phyloP scores from a whole-genome alignment of 2,329 filamentous ascomycete species.

The Hymenoscyphus albidus region DNA sequence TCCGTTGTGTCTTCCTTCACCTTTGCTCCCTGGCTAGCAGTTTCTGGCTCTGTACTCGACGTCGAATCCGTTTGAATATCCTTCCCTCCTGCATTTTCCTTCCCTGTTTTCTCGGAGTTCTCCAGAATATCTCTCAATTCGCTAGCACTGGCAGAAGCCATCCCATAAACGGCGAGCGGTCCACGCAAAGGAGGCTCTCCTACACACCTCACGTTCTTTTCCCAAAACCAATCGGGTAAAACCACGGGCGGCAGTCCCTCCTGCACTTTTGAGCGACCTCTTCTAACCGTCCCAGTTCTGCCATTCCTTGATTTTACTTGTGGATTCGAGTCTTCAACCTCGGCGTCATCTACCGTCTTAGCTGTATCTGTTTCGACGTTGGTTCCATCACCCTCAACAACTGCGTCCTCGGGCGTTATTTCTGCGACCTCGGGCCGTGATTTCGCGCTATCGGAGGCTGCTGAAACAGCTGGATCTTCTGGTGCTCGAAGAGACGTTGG shows the following conservation, averaged over 20 bases:
- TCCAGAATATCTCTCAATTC: not conserved
- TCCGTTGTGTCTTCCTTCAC: not conserved
- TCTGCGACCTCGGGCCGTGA: slow-evolving; percentile 3
- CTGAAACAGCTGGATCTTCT: slow-evolving; percentile 20
- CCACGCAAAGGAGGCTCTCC: slow-evolving; percentile 19
- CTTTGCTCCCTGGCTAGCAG: not conserved
- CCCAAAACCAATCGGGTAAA: slow-evolving; percentile 55
- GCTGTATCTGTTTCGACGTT: slow-evolving; percentile 3
- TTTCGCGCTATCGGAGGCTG: slow-evolving; percentile 10
- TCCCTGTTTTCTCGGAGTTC: slow-evolving; percentile 2
- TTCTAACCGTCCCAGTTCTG: slow-evolving; percentile 20
- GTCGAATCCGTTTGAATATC: not conserved
- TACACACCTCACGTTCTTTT: slow-evolving; percentile 43
- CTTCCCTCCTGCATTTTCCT: slow-evolving; percentile 2
- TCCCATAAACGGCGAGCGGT: slow-evolving; percentile 24
- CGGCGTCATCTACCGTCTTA: slow-evolving; percentile 2
- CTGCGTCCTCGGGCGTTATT: not conserved
- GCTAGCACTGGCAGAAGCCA: not conserved
- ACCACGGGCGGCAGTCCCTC: slow-evolving; percentile 46
- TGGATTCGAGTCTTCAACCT: slow-evolving; percentile 9
- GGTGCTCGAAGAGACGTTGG: slow-evolving; percentile 26
- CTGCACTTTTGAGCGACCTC: not conserved
- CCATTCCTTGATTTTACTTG: slow-evolving; percentile 19
- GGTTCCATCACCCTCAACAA: not conserved
- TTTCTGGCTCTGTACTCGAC: not conserved